Conservation (phyloP, 768 basidiomycete genomes). For the Chalciporus piperatus region DNA sequence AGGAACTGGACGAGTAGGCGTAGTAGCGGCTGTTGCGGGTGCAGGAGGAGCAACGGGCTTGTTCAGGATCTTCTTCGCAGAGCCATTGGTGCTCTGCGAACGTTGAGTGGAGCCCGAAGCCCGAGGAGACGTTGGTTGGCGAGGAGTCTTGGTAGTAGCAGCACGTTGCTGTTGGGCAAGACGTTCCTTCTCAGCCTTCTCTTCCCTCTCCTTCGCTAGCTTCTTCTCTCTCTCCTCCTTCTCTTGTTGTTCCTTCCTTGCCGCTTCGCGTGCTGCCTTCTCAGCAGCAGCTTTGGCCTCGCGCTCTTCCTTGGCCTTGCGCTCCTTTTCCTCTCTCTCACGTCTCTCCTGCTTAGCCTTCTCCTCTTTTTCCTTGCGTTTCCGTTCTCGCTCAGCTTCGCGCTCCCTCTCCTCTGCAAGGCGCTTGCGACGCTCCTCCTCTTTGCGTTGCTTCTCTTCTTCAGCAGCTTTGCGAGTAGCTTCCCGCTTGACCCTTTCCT, state of each 20-base stretch:
- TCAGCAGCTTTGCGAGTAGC: conserved; percentile 71
- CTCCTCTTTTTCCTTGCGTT: conserved; percentile 74
- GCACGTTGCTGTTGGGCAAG: conserved; percentile 50
- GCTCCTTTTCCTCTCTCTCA: conserved; percentile 61
- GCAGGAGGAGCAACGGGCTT: conserved; percentile 40
- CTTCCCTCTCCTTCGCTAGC: conserved; percentile 60
- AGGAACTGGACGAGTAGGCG: conserved; percentile 35
- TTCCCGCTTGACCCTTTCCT: conserved; percentile 81
- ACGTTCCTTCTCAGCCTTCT: conserved; percentile 50
- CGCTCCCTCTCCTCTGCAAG: conserved; percentile 78
- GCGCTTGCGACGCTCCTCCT: conserved; percentile 79
- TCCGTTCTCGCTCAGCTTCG: conserved; percentile 71
- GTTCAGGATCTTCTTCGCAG: conserved; percentile 60
- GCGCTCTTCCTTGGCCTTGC: conserved; percentile 60
- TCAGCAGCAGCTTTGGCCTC: conserved; percentile 55
- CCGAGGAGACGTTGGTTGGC: conserved; percentile 52
- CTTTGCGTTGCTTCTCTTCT: conserved; percentile 79
- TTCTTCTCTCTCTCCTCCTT: conserved; percentile 69
- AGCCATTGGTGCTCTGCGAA: conserved; percentile 45
- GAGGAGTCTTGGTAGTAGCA: conserved; percentile 41
- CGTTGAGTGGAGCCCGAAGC: conserved; percentile 48
- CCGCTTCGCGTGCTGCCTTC: conserved; percentile 40
- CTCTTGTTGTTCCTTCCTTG: conserved; percentile 46
- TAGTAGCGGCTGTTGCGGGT: conserved; percentile 31
- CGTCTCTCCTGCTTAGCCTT: conserved; percentile 47